Conservation (phyloP, 257 asterid genomes). For the Forsythia viridissima region DNA sequence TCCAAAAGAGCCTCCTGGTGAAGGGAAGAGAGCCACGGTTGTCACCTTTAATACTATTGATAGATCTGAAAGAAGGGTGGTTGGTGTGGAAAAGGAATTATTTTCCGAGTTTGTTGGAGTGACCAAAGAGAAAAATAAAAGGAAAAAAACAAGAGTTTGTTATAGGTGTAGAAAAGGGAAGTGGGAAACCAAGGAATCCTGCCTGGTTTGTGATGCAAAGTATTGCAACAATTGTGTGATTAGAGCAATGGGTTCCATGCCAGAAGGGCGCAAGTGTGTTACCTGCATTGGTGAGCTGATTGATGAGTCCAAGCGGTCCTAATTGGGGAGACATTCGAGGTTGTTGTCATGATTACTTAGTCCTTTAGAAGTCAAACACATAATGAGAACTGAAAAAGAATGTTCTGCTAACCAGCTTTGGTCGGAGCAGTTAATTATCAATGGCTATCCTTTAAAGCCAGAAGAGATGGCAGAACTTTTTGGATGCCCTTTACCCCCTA, state of each 20-base stretch:
- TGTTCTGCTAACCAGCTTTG: constrained; percentile 90
- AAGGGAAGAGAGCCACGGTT: constrained; percentile 63
- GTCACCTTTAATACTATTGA: constrained; percentile 70
- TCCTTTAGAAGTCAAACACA: constrained; percentile 91
- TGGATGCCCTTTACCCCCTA: constrained; percentile 78
- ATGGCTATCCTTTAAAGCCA: constrained; percentile 73
- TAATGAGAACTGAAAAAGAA: constrained; percentile 84
- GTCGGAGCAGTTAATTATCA: constrained; percentile 85
- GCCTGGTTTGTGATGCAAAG: constrained; percentile 80
- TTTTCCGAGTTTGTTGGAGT: constrained; percentile 60
- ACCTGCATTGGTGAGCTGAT: constrained; percentile 86
- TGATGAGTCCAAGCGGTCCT: constrained; percentile 69
- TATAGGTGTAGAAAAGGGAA: constrained; percentile 86
- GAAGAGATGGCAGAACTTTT: constrained; percentile 87
- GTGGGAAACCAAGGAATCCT: constrained; percentile 86
- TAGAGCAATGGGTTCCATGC: constrained; percentile 99
- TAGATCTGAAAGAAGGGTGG: constrained; percentile 52
- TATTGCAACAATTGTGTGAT: constrained; percentile 92
- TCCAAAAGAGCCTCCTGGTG: constrained; percentile 33
- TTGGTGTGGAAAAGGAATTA: constrained; percentile 56
- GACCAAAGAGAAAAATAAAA: constrained; percentile 67
- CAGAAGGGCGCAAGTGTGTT: constrained; percentile 94
- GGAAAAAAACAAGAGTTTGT: constrained; percentile 68
- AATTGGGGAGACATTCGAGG: constrained; percentile 77
- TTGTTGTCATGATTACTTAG: constrained; percentile 69